These are phyloP conservation scores for Pythium volutum DNA, from an alignment of 352 stramenopile genomes.

Conservation along the genomic window DNA sequence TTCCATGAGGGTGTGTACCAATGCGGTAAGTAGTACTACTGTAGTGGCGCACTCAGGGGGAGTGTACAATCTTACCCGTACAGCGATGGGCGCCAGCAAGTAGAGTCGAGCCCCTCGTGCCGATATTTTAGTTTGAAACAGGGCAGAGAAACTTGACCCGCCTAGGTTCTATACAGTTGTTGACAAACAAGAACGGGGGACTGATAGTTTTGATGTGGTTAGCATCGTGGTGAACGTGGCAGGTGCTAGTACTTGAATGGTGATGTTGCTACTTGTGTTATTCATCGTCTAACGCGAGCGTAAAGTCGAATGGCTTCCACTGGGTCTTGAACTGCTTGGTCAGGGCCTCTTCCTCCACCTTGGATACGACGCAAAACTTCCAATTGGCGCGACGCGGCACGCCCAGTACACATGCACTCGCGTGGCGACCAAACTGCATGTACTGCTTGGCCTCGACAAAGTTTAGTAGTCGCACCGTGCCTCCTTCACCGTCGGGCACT, in stretches of 20 bases:
- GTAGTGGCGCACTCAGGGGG: no score
- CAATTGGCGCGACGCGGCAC: conserved; percentile 70
- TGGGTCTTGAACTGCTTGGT: conserved; percentile 58
- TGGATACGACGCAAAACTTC: conserved; percentile 82
- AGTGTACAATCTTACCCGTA: no score
- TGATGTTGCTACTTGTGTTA: not conserved
- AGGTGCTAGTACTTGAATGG: not conserved
- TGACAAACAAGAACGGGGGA: no score
- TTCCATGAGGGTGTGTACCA: no score
- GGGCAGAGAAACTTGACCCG: no score
- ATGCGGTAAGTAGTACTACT: no score
- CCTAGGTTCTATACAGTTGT: no score
- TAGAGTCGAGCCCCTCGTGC: no score
- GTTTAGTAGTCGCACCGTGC: conserved; percentile 45
- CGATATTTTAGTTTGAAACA: no score
- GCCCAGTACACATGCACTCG: conserved; percentile 52
- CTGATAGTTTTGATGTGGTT: no score
- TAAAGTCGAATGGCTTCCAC: conserved; percentile 79
- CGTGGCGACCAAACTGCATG: conserved; percentile 80
- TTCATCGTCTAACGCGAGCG: conserved; percentile 36
- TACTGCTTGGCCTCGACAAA: conserved; percentile 75
- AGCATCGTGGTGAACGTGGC: no score
- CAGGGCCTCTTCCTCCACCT: conserved; percentile 64
- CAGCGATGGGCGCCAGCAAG: no score
- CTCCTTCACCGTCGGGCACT: conserved; percentile 45